A percentile compares a stretch with the other conserved stretches of the same genome.
phyloP scores from a whole-genome alignment of 495 filamentous ascomycete species.

The Talaromyces nanjingensis region DNA sequence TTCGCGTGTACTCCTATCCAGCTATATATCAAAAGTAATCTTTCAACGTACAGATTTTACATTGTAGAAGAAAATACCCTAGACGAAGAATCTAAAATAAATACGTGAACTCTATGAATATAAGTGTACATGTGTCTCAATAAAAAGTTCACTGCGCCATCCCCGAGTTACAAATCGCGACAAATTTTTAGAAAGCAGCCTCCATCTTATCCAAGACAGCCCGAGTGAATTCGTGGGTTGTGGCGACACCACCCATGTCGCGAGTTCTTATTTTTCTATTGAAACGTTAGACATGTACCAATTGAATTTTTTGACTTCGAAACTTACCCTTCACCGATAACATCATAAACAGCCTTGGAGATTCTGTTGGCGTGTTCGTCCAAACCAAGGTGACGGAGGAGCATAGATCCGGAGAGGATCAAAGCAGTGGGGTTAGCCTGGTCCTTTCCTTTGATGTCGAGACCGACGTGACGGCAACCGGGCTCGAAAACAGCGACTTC shows the following conservation, averaged over 20 bases:
- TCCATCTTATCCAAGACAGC: constrained; percentile 95
- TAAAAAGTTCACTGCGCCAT: neutral
- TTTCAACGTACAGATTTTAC: neutral
- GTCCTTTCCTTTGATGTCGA: constrained; percentile 98
- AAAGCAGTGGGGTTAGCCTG: constrained; percentile 97
- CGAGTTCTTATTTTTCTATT: constrained; percentile 72
- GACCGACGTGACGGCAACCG: constrained; percentile 95
- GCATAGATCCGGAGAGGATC: constrained; percentile 90
- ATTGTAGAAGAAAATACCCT: neutral
- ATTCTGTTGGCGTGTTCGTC: constrained; percentile 98
- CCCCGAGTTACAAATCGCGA: neutral
- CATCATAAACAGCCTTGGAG: constrained; percentile 93
- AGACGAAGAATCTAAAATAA: constrained; percentile 8
- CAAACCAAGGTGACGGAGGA: constrained; percentile 89
- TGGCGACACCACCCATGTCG: constrained; percentile 88
- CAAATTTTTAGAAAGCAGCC: constrained; percentile 36
- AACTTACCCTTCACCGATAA: constrained; percentile 87
- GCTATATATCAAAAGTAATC: neutral
- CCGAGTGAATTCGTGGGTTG: constrained; percentile 90
- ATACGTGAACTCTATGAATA: constrained; percentile 5
- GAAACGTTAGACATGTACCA: neutral
- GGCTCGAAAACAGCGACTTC: constrained; percentile 98
- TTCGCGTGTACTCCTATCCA: neutral
- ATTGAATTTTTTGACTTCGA: neutral
- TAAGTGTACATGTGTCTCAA: constrained; percentile 6